phyloP scores from a whole-genome alignment of 371 early-diverging fungal genomes.

The Circinella umbellata region DNA sequence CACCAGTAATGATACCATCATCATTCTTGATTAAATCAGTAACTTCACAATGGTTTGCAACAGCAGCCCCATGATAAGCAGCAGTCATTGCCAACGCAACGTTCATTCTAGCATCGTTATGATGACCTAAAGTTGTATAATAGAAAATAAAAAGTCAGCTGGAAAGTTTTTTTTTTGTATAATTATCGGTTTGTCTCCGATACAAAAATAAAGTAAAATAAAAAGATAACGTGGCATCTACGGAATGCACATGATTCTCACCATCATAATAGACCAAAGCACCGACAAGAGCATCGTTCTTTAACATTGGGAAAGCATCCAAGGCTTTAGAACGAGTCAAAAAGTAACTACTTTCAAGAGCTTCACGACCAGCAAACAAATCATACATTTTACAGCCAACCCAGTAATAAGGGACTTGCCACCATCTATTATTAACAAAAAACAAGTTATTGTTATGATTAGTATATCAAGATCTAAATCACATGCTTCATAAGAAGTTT shows the following conservation, averaged over 20 bases:
- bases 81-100: conserved; percentile 96
- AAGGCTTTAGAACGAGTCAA: conserved; percentile 86
- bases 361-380: conserved; percentile 89
- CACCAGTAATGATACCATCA: conserved; percentile 75
- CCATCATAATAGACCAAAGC: conserved; percentile 99
- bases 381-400: conserved; percentile 97
- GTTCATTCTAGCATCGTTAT: conserved; percentile 99
- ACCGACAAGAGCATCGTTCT: conserved; percentile 89
- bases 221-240: too few species aligned
- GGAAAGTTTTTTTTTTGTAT: not conserved
- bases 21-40: conserved; percentile 80
- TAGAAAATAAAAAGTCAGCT: conserved; percentile 7
- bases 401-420: conserved; percentile 98
- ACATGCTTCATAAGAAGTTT: not conserved
- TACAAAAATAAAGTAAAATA: not conserved
- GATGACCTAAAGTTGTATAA: conserved; percentile 72
- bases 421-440: conserved; percentile 63
- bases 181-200: not conserved
- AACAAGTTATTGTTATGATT: not conserved
- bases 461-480: not conserved
- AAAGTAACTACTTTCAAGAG: conserved; percentile 89
- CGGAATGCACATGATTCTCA: conserved; percentile 21
- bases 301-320: conserved; percentile 96
- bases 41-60: conserved; percentile 97
- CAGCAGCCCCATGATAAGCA: conserved; percentile 91